Conservation (phyloP, 148 eudicot genomes). For the Chenopodium album region DNA sequence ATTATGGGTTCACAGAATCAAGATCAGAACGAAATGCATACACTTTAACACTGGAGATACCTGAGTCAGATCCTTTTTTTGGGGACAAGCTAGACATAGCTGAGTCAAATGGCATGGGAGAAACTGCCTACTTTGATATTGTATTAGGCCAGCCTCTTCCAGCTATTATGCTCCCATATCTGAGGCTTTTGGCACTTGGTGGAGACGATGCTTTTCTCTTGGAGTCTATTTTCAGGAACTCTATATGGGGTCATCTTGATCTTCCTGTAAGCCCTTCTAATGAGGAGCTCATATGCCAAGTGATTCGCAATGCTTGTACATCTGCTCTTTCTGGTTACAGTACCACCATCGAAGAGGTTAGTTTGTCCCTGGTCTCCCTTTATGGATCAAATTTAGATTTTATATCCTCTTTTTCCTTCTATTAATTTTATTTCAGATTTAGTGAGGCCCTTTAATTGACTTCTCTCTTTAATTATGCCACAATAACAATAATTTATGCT, state of each 20-base stretch:
- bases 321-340: slow-evolving; percentile 73
- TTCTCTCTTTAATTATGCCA: not conserved
- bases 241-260: slow-evolving; percentile 74
- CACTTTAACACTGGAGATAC: slow-evolving; percentile 80
- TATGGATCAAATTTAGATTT: not conserved
- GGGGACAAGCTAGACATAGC: slow-evolving; percentile 96
- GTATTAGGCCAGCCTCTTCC: slow-evolving; percentile 69
- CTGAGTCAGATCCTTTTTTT: slow-evolving; percentile 71
- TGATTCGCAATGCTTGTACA: slow-evolving; percentile 66
- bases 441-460: not conserved
- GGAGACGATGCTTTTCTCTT: slow-evolving; percentile 85
- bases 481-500: not conserved
- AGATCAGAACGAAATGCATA: slow-evolving; percentile 61
- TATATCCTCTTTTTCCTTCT: not conserved
- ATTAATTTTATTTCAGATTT: not conserved
- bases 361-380: not conserved
- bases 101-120: slow-evolving; percentile 71
- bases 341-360: slow-evolving; percentile 84
- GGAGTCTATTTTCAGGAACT: slow-evolving; percentile 77
- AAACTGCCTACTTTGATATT: slow-evolving; percentile 82
- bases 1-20: slow-evolving; percentile 85
- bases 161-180: slow-evolving; percentile 65
- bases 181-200: slow-evolving; percentile 78
- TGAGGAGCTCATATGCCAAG: slow-evolving; percentile 82
- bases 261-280: slow-evolving; percentile 76